These are phyloP conservation scores for Diaporthe australafricana DNA, from an alignment of 2,329 filamentous ascomycete genomes.

Conservation along the genomic window DNA sequence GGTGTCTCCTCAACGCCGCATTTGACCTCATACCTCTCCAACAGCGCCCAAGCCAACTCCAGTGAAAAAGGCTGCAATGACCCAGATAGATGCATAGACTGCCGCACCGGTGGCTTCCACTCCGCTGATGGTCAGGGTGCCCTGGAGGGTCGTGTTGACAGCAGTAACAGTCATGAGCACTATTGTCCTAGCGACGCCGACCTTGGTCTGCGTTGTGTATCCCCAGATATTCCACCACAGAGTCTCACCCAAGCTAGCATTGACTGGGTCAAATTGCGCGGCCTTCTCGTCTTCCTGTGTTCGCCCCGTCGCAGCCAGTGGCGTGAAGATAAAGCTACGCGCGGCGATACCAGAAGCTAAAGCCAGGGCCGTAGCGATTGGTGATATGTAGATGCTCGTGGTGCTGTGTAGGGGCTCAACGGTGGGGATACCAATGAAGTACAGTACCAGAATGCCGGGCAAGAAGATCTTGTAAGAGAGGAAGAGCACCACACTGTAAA, in stretches of 20 bases:
- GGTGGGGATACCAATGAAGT: conserved; percentile 79
- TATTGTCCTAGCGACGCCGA: conserved; percentile 73
- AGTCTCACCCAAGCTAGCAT: conserved; percentile 76
- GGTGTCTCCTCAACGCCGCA: neutral
- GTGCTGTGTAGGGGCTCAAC: conserved; percentile 76
- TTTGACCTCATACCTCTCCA: conserved; percentile 55
- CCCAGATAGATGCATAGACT: conserved; percentile 82
- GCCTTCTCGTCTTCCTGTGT: conserved; percentile 61
- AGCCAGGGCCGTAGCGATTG: conserved; percentile 61
- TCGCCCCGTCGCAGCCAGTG: conserved; percentile 66
- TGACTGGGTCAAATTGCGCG: conserved; percentile 70
- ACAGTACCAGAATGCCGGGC: conserved; percentile 76
- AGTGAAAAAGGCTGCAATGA: conserved; percentile 69
- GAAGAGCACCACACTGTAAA: conserved; percentile 82
- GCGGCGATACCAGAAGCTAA: conserved; percentile 75
- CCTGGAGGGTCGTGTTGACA: conserved; percentile 71
- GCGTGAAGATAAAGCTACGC: conserved; percentile 82
- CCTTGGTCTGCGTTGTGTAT: conserved; percentile 71
- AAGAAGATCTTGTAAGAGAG: conserved; percentile 77
- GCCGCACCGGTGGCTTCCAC: conserved; percentile 77
- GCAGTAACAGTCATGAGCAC: conserved; percentile 68
- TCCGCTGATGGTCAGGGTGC: conserved; percentile 74
- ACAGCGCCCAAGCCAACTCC: conserved; percentile 67
- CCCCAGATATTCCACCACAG: conserved; percentile 80
- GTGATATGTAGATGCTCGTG: conserved; percentile 65